Evolutionary conservation across 495 filamentous ascomycete species (phyloP), one percentile per base, ranked within the genome.

Genomic region (Xylaria longipes): DNA sequence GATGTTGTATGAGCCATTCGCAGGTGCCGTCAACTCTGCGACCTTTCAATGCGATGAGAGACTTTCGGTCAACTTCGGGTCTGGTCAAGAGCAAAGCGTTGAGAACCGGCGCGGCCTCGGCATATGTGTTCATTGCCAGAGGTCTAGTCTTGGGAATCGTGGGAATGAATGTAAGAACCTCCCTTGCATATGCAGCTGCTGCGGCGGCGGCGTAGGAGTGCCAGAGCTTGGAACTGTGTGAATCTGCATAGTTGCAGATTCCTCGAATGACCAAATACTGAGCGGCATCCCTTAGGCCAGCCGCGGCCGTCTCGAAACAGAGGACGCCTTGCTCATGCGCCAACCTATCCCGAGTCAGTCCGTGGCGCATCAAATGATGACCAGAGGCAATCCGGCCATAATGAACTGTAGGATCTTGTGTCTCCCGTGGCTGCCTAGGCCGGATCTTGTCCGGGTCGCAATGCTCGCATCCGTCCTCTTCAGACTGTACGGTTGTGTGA

Each of bases 1-100:
- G 27, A 72, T 85, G 75, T n/a, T 71, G 64, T 72, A 70, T 80
- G 56, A 86, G 74, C 85, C 84, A 87, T 77, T 85, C 82, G 73
- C 85, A 86, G 54, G 84, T 86, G 25, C 82, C 81, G 25, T 74
- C 74, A 35, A 78, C 76, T 72, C 80, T 75, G 9, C 65, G 57
- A 14, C 76, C 79, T 57, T 80, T 80, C 60, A 74, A 65, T 64
- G 66, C 71, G 64, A 80, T 78, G 25, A 84, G 79, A 35, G 71
- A 73, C 29, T 74, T 74, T 67, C 82, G 80, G 46, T 84, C 81
- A 72, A 80, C 77, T 8, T 76, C 69, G 54, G 79, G 79, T 62
- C 75, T 71, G 20, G 79, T 81, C 50, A 80, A 41, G 29, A 78
- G 73, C 43, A 78, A 66, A 65, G 76, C 76, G 46, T 74, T 31